Evolutionary conservation across 2,329 filamentous ascomycete genomes (phyloP).

Genomic region (Diplodia intermedia): DNA sequence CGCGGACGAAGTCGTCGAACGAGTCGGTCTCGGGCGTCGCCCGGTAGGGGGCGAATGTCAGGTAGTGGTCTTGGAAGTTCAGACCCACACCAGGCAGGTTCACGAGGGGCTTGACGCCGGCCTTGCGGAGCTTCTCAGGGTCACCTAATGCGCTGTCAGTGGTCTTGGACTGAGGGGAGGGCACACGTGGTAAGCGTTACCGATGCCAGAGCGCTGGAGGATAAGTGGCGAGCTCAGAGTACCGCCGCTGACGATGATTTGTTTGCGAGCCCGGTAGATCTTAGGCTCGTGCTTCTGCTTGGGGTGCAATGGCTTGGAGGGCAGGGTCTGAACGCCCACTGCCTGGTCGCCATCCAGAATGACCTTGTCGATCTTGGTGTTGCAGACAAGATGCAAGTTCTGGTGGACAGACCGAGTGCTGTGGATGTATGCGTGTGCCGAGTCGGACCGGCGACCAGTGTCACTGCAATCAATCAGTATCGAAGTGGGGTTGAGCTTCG

Average conservation of each 20-base stretch:
- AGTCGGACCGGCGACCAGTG: constrained; percentile 76
- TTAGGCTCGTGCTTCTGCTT: constrained; percentile 59
- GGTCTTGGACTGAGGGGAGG: neutral
- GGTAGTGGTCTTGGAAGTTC: constrained; percentile 71
- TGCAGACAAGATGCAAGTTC: constrained; percentile 75
- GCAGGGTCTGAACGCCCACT: constrained; percentile 73
- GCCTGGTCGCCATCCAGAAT: constrained; percentile 75
- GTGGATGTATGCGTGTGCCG: constrained; percentile 79
- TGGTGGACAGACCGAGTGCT: constrained; percentile 72
- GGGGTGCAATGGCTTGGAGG: constrained; percentile 71
- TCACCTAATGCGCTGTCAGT: constrained; percentile 54
- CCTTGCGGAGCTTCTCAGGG: constrained; percentile 72
- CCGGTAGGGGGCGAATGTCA: constrained; percentile 73
- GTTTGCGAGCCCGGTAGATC: constrained; percentile 72
- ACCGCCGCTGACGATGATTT: constrained; percentile 75
- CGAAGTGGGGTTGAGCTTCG: neutral
- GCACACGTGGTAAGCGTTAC: constrained; percentile 36
- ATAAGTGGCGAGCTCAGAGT: constrained; percentile 77
- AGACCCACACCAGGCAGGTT: constrained; percentile 75
- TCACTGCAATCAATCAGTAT: constrained; percentile 41
- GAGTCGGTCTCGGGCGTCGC: constrained; percentile 78
- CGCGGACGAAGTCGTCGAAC: constrained; percentile 81
- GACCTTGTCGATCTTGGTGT: constrained; percentile 80
- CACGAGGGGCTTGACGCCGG: constrained; percentile 71
- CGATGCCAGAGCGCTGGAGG: constrained; percentile 76